phyloP scores from a whole-genome alignment of 2,329 filamentous ascomycete genomes.

The Aphanocladium album region DNA sequence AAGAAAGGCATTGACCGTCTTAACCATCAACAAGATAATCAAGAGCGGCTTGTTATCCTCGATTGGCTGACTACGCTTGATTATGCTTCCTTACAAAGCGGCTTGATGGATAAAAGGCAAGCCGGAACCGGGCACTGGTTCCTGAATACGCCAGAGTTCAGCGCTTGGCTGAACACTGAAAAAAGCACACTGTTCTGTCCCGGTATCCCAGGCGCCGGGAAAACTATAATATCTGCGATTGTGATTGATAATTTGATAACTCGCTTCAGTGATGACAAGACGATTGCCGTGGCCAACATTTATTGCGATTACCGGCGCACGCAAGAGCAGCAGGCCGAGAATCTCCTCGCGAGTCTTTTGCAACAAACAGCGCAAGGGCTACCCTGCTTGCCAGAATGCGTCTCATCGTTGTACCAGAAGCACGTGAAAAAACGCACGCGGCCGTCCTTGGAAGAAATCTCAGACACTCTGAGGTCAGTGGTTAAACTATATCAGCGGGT shows the following conservation, averaged over 20 bases:
- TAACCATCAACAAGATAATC: too few species aligned
- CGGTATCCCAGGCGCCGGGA: slow-evolving; percentile 21
- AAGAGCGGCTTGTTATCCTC: slow-evolving; percentile 6
- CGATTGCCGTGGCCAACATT: slow-evolving; percentile 37
- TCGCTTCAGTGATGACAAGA: slow-evolving; percentile 17
- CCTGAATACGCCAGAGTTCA: slow-evolving; percentile 28
- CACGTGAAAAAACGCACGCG: background rate
- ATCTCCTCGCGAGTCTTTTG: slow-evolving; percentile 30
- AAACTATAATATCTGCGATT: background rate
- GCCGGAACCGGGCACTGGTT: slow-evolving; percentile 38
- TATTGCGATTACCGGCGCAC: slow-evolving; percentile 40
- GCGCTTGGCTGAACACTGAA: slow-evolving; percentile 21
- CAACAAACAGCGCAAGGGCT: slow-evolving; percentile 30
- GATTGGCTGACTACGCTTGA: slow-evolving; percentile 36
- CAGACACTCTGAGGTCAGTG: background rate
- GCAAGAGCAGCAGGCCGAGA: slow-evolving; percentile 29
- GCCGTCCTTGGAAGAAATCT: slow-evolving; percentile 3
- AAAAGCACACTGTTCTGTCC: slow-evolving; percentile 33
- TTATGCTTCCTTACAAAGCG: slow-evolving; percentile 32
- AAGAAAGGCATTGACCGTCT: too few species aligned
- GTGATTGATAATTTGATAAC: background rate
- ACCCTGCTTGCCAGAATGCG: slow-evolving; percentile 19
- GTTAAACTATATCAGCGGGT: background rate
- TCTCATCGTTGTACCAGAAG: slow-evolving; percentile 21
- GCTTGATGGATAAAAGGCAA: slow-evolving; percentile 22